phyloP scores from a whole-genome alignment of 192 early-diverging fungal genomes.

The Coemansia sp. region DNA sequence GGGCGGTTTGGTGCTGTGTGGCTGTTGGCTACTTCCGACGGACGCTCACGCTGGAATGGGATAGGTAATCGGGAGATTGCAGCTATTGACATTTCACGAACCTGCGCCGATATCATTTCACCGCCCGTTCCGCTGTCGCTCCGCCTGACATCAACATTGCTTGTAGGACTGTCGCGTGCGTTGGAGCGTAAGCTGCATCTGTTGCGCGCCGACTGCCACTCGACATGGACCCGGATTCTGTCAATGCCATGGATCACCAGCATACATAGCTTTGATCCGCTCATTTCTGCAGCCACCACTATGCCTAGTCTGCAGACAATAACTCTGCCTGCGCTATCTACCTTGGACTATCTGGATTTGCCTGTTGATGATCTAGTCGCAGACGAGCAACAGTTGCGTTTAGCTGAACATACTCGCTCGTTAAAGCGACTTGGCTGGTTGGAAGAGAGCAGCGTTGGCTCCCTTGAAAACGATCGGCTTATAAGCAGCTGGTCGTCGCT shows the following conservation, averaged over 20 bases:
- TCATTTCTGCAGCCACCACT: constrained; percentile 21
- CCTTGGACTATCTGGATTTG: background rate
- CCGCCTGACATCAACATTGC: constrained; percentile 30
- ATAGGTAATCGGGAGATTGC: constrained; percentile 27
- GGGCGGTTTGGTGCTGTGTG: constrained; percentile 36
- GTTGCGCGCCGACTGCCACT: constrained; percentile 25
- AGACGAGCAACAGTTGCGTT: no score
- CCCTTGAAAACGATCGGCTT: background rate
- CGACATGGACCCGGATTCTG: constrained; percentile 21
- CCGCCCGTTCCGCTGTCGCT: constrained; percentile 28
- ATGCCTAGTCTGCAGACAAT: constrained; percentile 17
- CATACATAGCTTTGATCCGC: constrained; percentile 20
- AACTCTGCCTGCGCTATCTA: constrained; percentile 7
- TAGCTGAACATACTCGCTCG: background rate
- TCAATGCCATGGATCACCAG: constrained; percentile 33
- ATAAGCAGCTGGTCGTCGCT: constrained; percentile 21
- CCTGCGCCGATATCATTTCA: constrained; percentile 25
- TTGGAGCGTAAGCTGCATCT: constrained; percentile 16
- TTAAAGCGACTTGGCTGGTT: constrained; percentile 23
- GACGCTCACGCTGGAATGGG: constrained; percentile 11
- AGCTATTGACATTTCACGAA: constrained; percentile 25
- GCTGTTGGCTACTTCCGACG: constrained; percentile 25
- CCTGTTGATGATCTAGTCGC: background rate
- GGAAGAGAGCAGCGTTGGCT: background rate
- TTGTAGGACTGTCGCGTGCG: constrained; percentile 27